Base-by-base conservation (phyloP, 306 rosid species). In the Vigna nakashimae region DNA sequence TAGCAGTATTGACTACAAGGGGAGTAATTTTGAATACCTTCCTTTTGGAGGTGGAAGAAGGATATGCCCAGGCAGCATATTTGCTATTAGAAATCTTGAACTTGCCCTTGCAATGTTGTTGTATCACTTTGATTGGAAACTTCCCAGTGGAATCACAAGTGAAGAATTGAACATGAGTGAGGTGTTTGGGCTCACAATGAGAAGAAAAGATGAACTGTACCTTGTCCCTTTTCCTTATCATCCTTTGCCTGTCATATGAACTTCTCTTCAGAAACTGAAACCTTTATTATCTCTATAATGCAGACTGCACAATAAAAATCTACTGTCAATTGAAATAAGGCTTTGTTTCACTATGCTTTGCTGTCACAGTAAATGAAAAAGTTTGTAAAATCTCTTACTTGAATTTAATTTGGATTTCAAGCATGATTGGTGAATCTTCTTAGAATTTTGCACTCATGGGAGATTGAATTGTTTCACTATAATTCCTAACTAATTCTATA, bases 11-110 rank as follows among this genome's bases (percentile, higher is more conserved):
- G 85, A 81, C 17, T 77, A 53, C 34, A 82, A 71, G 64, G 85
- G 74, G 9, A 70, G 0, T 53, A 46, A 63, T 45, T 77, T 82
- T 64, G 75, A 82, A 70, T 82, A 4, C 70, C 71, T 82, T 48
- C 85, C 85, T 0, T 84, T 85, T 69, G 89, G 89, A 17, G 67
- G 84, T 16, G 84, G 87, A 56, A 85, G 79, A 69, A 82, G 85
- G 58, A 76, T 82, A 11, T 82, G 82, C 28, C 82, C 85, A 1
- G 82, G 82, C 5, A 76, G 7, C 34, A 45, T 69, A 64, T 82
- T 70, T 70, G 85, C 74, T 45, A 13, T 76, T 56, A 69, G 69
- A 63, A 53, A 16, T 43, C 11, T 76, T 70, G 78, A 82, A 34
- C 1, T 70, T 20, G 32, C 53, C 7, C 60, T 85, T 26, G 78